Evolutionary conservation across 2,329 filamentous ascomycete species (phyloP).

Genomic region (Fonsecaea erecta): DNA sequence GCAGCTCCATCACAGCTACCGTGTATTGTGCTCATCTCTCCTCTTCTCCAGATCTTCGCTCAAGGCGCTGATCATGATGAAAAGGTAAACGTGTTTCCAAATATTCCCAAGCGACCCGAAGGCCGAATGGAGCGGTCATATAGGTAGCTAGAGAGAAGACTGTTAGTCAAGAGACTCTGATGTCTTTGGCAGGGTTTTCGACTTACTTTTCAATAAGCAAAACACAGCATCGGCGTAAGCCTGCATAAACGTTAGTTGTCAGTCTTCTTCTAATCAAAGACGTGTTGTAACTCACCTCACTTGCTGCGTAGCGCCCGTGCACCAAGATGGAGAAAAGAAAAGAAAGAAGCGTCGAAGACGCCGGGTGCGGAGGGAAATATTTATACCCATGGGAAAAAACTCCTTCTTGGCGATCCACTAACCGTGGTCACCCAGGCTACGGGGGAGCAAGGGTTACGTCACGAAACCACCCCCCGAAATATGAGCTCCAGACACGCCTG

Average conservation of each 20-base stretch:
- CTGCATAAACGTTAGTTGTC: constrained; percentile 38
- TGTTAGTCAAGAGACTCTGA: too few relatives aligned
- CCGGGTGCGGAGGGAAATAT: not conserved
- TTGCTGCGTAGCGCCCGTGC: constrained; percentile 76
- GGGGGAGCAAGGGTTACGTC: too few relatives aligned
- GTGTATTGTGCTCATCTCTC: not conserved
- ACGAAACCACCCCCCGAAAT: too few relatives aligned
- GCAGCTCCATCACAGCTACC: too few relatives aligned
- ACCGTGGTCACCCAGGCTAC: not conserved
- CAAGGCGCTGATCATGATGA: constrained; percentile 35
- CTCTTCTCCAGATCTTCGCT: constrained; percentile 35
- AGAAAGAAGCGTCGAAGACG: not conserved
- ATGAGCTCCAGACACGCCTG: too few relatives aligned
- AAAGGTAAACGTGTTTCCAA: constrained; percentile 57
- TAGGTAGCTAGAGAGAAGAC: constrained; percentile 55
- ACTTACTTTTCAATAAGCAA: constrained; percentile 77
- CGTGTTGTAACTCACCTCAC: constrained; percentile 57
- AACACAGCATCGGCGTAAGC: constrained; percentile 81
- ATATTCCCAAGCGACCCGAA: constrained; percentile 75
- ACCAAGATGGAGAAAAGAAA: constrained; percentile 44
- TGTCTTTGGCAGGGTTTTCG: too few relatives aligned
- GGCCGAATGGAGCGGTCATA: constrained; percentile 75
- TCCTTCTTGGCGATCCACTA: not conserved
- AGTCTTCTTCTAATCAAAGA: too few relatives aligned
- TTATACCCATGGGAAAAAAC: not conserved